Base-by-base conservation (phyloP, 805 yeast species). In the Barnettozyma wickerhamii region DNA sequence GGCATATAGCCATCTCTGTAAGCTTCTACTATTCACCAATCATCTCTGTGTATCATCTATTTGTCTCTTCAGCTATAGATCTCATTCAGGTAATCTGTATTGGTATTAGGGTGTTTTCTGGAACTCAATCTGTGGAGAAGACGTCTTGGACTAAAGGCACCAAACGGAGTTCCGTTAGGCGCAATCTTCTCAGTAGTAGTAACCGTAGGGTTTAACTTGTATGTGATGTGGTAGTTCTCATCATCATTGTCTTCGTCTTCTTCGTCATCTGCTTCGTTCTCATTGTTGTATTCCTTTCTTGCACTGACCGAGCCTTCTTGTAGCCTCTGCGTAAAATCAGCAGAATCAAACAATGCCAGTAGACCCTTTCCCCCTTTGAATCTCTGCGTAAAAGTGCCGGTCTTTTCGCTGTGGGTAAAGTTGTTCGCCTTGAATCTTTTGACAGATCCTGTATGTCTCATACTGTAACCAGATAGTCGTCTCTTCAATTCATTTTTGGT, bases 211-310 rank as follows among this genome's bases (percentile, higher is more conserved):
- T 42, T 38, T 15, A 42, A 24, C 31, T 42, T 42, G 15, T 35
- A 42, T 12, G 21, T 21, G 13, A 42, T 42, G 20, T 42, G 46
- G 28, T 38, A 42, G 19, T 42, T 38, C 14, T 42, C 41, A 33
- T 21, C 33, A 19, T 41, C 37, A 26, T 32, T 40, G 14, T 41
- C 41, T 18, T 41, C 34, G 12, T 20, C 34, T 4, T 34, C 36
- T 18, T 31, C 40, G 35, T 39, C 33, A 18, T 35, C 46, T 9
- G 12, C 33, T 18, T 27, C 40, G 36, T 39, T 36, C 28, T 35
- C 46, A 32, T 29, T 10, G 23, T 30, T 29, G 6, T 10, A 10
- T 7, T 37, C 36, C 19, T 34, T 37, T 37, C 45, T 37, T 6
- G 45, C 32, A 30, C 41, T 37, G 4, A 41, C 41, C 15, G 37